phyloP scores from a whole-genome alignment of 352 stramenopile species.

The Globisporangium mamillatum region DNA sequence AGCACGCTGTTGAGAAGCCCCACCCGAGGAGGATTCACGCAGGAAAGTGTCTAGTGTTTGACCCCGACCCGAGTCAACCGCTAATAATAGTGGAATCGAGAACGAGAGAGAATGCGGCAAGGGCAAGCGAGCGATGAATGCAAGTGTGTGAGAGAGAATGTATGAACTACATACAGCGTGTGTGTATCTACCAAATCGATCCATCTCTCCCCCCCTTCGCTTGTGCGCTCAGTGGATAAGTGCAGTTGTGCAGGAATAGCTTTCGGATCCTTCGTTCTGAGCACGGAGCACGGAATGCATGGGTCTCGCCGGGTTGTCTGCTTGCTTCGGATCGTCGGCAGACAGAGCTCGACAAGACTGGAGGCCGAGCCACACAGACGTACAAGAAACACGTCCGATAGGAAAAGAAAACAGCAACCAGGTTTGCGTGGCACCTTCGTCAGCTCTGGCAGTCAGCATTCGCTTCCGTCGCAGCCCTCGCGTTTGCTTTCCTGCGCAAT shows the following conservation, averaged over 20 bases:
- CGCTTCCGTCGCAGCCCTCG: neutral
- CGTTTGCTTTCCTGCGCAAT: neutral
- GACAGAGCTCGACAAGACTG: conserved; percentile 1
- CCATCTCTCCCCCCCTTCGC: neutral
- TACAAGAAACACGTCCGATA: neutral
- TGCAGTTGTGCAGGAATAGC: conserved; percentile 8
- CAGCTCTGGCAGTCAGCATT: conserved; percentile 7
- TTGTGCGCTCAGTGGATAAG: neutral
- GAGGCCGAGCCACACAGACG: neutral
- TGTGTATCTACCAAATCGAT: neutral
- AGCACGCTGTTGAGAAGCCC: neutral
- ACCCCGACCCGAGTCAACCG: neutral
- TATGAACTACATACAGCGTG: neutral
- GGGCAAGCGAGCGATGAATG: neutral
- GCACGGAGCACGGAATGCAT: neutral
- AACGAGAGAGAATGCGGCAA: neutral
- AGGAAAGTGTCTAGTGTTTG: no score
- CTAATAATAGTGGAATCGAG: conserved; percentile 3
- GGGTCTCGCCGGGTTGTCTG: neutral
- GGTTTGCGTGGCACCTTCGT: neutral
- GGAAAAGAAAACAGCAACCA: neutral
- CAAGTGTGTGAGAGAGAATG: neutral
- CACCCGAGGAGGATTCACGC: neutral
- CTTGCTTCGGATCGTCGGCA: neutral
- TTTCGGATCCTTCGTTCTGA: neutral